Evolutionary conservation across 441 rosid genomes (phyloP).

Genomic region (Euphorbia celastroides): DNA sequence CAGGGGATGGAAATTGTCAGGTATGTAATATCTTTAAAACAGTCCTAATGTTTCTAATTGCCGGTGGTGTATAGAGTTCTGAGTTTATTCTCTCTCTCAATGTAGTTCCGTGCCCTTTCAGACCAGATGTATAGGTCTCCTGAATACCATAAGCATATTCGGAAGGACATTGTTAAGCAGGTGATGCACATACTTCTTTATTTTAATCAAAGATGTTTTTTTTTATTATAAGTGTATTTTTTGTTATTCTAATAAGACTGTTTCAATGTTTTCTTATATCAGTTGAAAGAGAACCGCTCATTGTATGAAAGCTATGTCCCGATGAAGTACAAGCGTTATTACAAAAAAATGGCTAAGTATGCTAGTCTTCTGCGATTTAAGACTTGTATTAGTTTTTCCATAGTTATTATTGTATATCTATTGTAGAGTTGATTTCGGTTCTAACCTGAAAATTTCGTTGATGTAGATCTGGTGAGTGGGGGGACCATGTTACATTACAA

Average conservation of each 20-base stretch:
- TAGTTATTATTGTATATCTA: neutral
- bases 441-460: conserved; percentile 20
- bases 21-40: conserved; percentile 25
- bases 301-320: conserved; percentile 88
- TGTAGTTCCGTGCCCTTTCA: conserved; percentile 92
- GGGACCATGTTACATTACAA: conserved; percentile 91
- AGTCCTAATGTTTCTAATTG: conserved; percentile 9
- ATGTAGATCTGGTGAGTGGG: conserved; percentile 91
- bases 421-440: conserved; percentile 12
- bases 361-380: conserved; percentile 23
- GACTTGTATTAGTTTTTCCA: conserved; percentile 12
- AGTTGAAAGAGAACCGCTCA: conserved; percentile 69
- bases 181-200: conserved; percentile 22
- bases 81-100: conserved; percentile 3
- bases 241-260: conserved; percentile 14
- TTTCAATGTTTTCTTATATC: conserved; percentile 27
- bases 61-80: neutral
- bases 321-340: conserved; percentile 85
- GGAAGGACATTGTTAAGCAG: conserved; percentile 84
- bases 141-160: conserved; percentile 83
- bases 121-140: conserved; percentile 86
- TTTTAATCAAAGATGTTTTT: neutral
- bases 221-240: neutral
- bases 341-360: conserved; percentile 87
- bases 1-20: conserved; percentile 99